These are phyloP conservation scores for Hymenoscyphus albidus DNA, from an alignment of 2,329 filamentous ascomycete species.

Conservation along the genomic window DNA sequence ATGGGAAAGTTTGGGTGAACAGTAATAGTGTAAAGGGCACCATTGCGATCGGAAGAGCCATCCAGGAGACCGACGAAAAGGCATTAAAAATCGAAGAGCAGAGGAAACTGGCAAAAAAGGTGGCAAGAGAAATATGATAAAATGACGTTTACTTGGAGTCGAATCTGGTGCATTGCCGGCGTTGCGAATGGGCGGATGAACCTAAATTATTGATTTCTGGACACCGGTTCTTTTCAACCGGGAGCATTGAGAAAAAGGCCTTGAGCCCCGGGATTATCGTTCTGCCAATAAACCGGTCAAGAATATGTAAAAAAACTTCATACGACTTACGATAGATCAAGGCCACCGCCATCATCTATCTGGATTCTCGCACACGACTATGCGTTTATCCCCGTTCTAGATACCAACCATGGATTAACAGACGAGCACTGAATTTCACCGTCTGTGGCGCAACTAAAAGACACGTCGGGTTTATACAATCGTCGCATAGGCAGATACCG, in stretches of 20 bases:
- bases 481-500: neutral
- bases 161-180: neutral
- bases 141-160: neutral
- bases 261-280: neutral
- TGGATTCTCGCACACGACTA: too few species aligned
- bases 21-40: conserved; percentile 70
- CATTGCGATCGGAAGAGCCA: conserved; percentile 71
- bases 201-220: neutral
- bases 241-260: neutral
- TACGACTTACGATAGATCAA: neutral
- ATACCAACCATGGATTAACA: neutral
- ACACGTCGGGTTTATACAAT: neutral
- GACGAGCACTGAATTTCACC: neutral
- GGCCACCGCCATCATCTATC: too few species aligned
- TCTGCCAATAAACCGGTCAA: neutral
- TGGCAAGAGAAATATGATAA: conserved; percentile 35
- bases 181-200: neutral
- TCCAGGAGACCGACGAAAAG: conserved; percentile 73
- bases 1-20: conserved; percentile 89
- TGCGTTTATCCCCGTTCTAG: neutral
- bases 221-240: neutral
- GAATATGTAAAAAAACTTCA: neutral
- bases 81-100: conserved; percentile 62
- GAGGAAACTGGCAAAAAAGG: conserved; percentile 63
- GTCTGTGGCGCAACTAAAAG: neutral